These are phyloP conservation scores for Jaltomata sinuosa DNA, from an alignment of 257 asterid genomes.

Conservation along the genomic window DNA sequence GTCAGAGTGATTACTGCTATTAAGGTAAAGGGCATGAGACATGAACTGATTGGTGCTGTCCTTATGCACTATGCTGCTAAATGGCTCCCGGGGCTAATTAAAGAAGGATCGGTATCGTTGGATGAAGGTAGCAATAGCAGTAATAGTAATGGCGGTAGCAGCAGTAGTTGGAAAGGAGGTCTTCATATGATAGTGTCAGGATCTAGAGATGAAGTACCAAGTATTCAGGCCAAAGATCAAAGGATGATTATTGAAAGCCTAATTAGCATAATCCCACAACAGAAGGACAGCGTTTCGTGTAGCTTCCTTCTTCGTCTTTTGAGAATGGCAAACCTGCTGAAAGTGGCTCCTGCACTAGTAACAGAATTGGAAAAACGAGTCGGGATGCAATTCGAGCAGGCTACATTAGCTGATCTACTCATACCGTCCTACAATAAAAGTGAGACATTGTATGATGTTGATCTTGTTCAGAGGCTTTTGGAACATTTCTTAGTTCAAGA, in stretches of 20 bases:
- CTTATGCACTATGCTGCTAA: slow-evolving; percentile 60
- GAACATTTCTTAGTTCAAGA: slow-evolving; percentile 94
- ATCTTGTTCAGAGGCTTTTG: slow-evolving; percentile 80
- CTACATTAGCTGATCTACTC: slow-evolving; percentile 57
- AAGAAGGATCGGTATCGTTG: slow-evolving; percentile 25
- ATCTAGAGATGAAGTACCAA: slow-evolving; percentile 34
- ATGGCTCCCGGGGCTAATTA: slow-evolving; percentile 68
- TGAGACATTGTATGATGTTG: slow-evolving; percentile 70
- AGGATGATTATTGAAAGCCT: slow-evolving; percentile 82
- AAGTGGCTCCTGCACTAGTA: slow-evolving; percentile 75
- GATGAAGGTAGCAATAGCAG: slow-evolving; percentile 31
- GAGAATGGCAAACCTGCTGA: slow-evolving; percentile 72
- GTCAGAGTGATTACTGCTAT: slow-evolving; percentile 81
- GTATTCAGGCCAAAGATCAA: slow-evolving; percentile 64
- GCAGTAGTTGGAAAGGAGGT: slow-evolving; percentile 55
- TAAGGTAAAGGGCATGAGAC: slow-evolving; percentile 88
- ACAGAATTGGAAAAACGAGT: slow-evolving; percentile 92
- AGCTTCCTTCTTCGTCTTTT: slow-evolving; percentile 71
- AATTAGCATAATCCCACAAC: slow-evolving; percentile 82
- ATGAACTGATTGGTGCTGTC: slow-evolving; percentile 73
- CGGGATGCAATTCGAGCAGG: slow-evolving; percentile 95
- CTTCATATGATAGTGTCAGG: slow-evolving; percentile 74
- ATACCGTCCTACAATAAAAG: slow-evolving; percentile 57
- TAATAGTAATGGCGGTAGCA: neutral
- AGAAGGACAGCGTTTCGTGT: slow-evolving; percentile 72